Percentiles rank a stretch among this genome's conserved stretches.
phyloP scores from a whole-genome alignment of 768 basidiomycete genomes.

The Phaeolepiota aurea region DNA sequence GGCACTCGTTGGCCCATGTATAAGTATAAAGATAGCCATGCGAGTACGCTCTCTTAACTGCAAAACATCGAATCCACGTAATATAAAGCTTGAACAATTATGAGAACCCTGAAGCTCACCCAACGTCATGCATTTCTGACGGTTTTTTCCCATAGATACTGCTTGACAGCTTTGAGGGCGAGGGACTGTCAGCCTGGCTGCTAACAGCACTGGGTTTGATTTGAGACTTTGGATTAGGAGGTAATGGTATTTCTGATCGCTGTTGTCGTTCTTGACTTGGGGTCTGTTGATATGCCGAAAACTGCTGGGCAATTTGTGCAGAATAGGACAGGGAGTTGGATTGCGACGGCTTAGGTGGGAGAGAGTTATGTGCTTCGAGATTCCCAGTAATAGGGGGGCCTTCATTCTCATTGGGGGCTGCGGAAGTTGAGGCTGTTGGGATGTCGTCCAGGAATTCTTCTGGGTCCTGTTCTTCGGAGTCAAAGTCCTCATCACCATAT shows the following conservation, averaged over 20 bases:
- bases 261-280: slow-evolving; percentile 58
- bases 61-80: slow-evolving; percentile 2
- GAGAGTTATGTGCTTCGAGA: neutral
- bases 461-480: neutral
- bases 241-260: slow-evolving; percentile 19
- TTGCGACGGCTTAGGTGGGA: neutral
- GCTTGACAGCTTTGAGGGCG: slow-evolving; percentile 14
- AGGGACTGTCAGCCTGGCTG: neutral
- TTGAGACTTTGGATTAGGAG: slow-evolving; percentile 13
- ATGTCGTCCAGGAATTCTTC: neutral
- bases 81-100: slow-evolving; percentile 2
- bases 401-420: neutral
- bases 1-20: neutral
- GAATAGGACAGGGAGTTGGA: slow-evolving; percentile 44
- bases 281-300: slow-evolving; percentile 55
- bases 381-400: neutral
- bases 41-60: neutral
- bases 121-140: slow-evolving; percentile 75
- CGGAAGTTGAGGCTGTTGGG: neutral
- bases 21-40: neutral
- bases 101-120: slow-evolving; percentile 47
- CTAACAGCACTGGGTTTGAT: slow-evolving; percentile 8
- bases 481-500: neutral
- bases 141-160: slow-evolving; percentile 51
- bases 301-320: slow-evolving; percentile 59